Evolutionary conservation across 2,329 filamentous ascomycete species (phyloP).

Genomic region (Sclerotiophoma versabilis): DNA sequence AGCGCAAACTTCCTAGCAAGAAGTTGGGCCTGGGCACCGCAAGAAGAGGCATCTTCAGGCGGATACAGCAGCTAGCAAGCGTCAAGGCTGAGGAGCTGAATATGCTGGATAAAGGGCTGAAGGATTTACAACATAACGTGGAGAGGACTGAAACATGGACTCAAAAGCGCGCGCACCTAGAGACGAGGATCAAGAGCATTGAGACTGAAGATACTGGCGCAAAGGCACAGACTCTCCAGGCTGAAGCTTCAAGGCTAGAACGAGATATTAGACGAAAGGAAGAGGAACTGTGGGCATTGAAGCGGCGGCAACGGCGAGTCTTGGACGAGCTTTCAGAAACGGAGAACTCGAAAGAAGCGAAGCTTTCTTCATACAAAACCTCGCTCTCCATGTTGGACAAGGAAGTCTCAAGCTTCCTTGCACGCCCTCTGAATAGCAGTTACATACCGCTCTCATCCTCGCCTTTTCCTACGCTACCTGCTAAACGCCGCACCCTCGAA

Average conservation of each 20-base stretch:
- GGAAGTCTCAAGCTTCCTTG: slow-evolving; percentile 67
- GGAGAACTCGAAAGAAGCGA: slow-evolving; percentile 71
- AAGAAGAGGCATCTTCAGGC: slow-evolving; percentile 68
- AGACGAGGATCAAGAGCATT: slow-evolving; percentile 62
- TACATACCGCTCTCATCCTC: slow-evolving; percentile 38
- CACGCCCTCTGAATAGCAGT: slow-evolving; percentile 58
- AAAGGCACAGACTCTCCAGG: slow-evolving; percentile 59
- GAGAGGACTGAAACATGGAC: slow-evolving; percentile 66
- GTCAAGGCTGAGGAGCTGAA: slow-evolving; percentile 74
- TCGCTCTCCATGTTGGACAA: slow-evolving; percentile 71
- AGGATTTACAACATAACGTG: slow-evolving; percentile 64
- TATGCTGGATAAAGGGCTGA: slow-evolving; percentile 64
- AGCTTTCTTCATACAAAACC: slow-evolving; percentile 74
- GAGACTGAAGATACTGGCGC: slow-evolving; percentile 65
- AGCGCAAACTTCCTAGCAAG: slow-evolving; percentile 54
- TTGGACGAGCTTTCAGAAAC: slow-evolving; percentile 67
- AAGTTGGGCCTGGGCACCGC: slow-evolving; percentile 67
- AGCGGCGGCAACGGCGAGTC: slow-evolving; percentile 66
- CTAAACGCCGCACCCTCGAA: slow-evolving; percentile 70
- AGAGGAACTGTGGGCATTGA: slow-evolving; percentile 67
- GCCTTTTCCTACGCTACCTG: slow-evolving; percentile 67
- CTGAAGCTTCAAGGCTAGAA: slow-evolving; percentile 62
- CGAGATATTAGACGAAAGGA: slow-evolving; percentile 71
- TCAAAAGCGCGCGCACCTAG: slow-evolving; percentile 62
- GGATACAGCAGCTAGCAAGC: slow-evolving; percentile 69